Percentiles rank a stretch among this genome's conserved stretches.
These are phyloP conservation scores for Botryotinia narcissicola DNA, from an alignment of 2,329 filamentous ascomycete genomes.

Conservation along the genomic window DNA sequence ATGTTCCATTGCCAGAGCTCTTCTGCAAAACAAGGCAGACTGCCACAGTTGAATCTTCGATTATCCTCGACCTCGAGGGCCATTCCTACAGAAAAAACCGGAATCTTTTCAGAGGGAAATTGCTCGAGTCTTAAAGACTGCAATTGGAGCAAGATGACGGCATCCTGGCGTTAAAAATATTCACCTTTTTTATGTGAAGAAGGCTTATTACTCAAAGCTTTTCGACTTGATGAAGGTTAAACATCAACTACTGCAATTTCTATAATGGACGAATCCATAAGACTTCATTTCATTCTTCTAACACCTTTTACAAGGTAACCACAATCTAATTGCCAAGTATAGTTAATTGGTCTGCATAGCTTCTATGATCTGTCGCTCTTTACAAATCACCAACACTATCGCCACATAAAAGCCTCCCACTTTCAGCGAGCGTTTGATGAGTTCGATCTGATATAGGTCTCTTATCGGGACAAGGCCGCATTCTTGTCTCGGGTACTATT, in stretches of 20 bases:
- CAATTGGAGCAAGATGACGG: neutral
- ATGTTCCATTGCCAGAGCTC: neutral
- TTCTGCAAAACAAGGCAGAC: neutral
- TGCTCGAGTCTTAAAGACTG: neutral
- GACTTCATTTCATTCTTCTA: neutral
- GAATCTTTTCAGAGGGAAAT: neutral
- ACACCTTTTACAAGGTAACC: neutral
- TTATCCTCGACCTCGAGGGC: neutral
- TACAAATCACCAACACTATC: neutral
- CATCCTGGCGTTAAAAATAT: conserved; percentile 5
- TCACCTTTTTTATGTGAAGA: neutral
- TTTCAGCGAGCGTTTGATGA: neutral
- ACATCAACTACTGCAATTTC: neutral
- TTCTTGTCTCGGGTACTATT: neutral
- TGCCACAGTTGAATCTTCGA: neutral
- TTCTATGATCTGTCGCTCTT: neutral
- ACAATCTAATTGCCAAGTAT: neutral
- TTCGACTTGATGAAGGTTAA: neutral
- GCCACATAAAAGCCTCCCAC: neutral
- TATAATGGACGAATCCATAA: neutral
- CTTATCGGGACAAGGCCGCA: neutral
- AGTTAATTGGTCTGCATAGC: neutral
- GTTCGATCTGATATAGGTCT: conserved; percentile 6
- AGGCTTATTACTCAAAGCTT: neutral
- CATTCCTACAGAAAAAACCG: neutral